phyloP scores from a whole-genome alignment of 306 rosid species.

The Adenanthera pavonina region DNA sequence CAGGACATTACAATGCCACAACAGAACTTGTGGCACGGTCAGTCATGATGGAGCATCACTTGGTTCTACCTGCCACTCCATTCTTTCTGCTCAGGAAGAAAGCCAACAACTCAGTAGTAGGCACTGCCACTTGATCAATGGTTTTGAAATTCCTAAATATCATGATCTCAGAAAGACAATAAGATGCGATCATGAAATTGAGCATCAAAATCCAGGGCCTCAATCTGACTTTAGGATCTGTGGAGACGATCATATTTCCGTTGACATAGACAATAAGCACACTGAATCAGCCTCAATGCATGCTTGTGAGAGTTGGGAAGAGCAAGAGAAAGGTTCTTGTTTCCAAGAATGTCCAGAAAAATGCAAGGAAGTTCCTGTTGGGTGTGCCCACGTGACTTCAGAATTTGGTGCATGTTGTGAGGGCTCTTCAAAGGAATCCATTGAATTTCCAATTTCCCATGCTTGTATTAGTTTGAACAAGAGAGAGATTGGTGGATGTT shows the following conservation, averaged over 20 bases:
- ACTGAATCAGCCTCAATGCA: slow-evolving; percentile 30
- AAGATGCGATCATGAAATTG: slow-evolving; percentile 35
- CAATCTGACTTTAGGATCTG: slow-evolving; percentile 29
- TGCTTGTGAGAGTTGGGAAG: slow-evolving; percentile 44
- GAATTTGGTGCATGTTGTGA: slow-evolving; percentile 49
- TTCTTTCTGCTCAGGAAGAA: slow-evolving; percentile 35
- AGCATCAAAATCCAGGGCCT: slow-evolving; percentile 33
- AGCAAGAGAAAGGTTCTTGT: slow-evolving; percentile 40
- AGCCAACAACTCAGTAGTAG: background rate
- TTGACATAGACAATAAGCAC: slow-evolving; percentile 43
- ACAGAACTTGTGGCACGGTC: slow-evolving; percentile 21
- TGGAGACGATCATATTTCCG: slow-evolving; percentile 31
- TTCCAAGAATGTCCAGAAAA: slow-evolving; percentile 43
- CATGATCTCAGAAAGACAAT: slow-evolving; percentile 13
- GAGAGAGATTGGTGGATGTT: slow-evolving; percentile 68
- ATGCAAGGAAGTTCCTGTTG: slow-evolving; percentile 3
- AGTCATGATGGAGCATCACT: slow-evolving; percentile 22
- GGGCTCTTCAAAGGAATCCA: slow-evolving; percentile 34
- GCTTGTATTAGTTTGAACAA: slow-evolving; percentile 60
- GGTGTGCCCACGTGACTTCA: slow-evolving; percentile 39
- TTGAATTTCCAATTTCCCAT: slow-evolving; percentile 29
- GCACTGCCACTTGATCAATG: slow-evolving; percentile 50
- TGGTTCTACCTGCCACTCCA: slow-evolving; percentile 22
- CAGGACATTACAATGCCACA: slow-evolving; percentile 38
- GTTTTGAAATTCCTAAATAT: slow-evolving; percentile 36